Base-by-base conservation (phyloP, 768 basidiomycete species). In the Boletus subcaerulescens region DNA sequence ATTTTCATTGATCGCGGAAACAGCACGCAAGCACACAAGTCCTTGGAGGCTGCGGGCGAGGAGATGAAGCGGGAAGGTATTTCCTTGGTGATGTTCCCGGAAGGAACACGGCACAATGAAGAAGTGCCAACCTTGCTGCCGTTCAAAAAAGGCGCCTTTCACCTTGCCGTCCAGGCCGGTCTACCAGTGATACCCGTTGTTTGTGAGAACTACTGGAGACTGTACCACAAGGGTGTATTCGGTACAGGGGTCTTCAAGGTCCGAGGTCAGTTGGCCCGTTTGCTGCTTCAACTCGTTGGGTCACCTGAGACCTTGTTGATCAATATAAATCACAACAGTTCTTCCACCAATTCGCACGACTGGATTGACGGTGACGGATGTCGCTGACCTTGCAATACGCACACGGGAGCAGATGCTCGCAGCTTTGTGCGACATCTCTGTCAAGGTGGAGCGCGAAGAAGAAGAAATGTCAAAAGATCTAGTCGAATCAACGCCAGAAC, bases 101-200 rank as follows among this genome's bases (percentile, higher is more conserved):
- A 98, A 74, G 97, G 97, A 31, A 99, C 97, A 12, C 84, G 96
- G 35, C 84, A 91, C 42, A 81, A 81, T 53, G 79, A 80, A 20
- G 76, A 85, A 57, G 73, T 77, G 32, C 80, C 88, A 9, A 79
- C 82, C 32, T 73, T 99, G 68, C 77, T 90, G 6, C 88, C 92
- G 3, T 87, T 99, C 77, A 99, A 99, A 79, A 99, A 98, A 72
- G 97, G 97, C 39, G 95, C 93, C 4, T 98, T 98, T 79, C 94
- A 98, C 68, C 81, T 98, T 47, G 97, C 97, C 29, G 80, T 98
- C 24, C 87, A 94, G 72, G 86, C 92, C 13, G 85, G 89, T 31
- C 80, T 98, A 44, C 96, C 97, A 7, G 87, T 99, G 64, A 81
- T 91, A 31, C 96, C 97, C 7, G 81, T 99, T 48, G 87, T 98